A percentile compares a stretch with the other conserved stretches of the same genome.
Conservation (phyloP, 163 green algal species). For the Chlorella variabilis region DNA sequence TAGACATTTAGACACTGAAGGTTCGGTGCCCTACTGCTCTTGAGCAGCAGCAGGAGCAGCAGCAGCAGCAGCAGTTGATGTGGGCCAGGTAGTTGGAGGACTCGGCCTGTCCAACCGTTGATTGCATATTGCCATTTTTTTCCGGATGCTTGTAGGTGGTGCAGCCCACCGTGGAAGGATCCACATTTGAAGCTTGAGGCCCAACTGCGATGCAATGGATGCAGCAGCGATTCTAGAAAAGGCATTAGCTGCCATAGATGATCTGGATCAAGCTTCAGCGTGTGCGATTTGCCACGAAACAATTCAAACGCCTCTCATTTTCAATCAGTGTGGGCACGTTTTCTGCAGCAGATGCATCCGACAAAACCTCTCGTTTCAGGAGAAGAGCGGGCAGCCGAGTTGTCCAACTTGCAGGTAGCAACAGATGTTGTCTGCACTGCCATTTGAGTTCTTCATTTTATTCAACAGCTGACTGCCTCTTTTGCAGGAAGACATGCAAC, state of each 20-base stretch:
- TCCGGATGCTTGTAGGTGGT: too few relatives aligned
- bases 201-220: background rate
- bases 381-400: constrained; percentile 33
- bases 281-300: background rate
- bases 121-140: too few relatives aligned
- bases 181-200: background rate
- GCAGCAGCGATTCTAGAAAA: background rate
- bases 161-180: too few relatives aligned
- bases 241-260: too few relatives aligned
- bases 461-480: background rate
- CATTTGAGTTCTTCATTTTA: background rate
- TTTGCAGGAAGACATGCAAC: constrained; percentile 41
- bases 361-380: constrained; percentile 53
- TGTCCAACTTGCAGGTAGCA: constrained; percentile 50
- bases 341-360: constrained; percentile 57
- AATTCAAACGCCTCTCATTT: background rate
- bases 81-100: too few relatives aligned
- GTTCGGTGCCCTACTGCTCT: too few relatives aligned
- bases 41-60: too few relatives aligned
- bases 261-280: too few relatives aligned
- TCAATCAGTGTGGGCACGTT: background rate
- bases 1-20: too few relatives aligned
- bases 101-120: too few relatives aligned
- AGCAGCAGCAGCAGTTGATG: too few relatives aligned
- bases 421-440: background rate